These are phyloP conservation scores for Ensete ventricosum DNA, from an alignment of 176 grass and related monocot genomes.

Conservation along the genomic window DNA sequence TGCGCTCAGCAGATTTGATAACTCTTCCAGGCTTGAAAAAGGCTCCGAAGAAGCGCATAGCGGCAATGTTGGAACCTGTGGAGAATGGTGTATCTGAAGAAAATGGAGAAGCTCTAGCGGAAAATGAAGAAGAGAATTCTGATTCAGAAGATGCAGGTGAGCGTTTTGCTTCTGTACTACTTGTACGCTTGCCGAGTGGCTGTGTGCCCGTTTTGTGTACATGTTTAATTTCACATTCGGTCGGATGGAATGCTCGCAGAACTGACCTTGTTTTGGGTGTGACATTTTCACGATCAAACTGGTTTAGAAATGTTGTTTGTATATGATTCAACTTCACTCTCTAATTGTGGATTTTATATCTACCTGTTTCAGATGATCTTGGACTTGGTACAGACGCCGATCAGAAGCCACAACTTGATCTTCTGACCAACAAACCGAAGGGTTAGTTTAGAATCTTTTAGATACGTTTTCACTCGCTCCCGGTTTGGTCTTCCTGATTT, in stretches of 20 bases:
- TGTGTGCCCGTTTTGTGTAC: background rate
- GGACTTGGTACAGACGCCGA: background rate
- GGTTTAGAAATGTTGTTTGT: too few relatives aligned
- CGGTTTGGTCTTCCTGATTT: background rate
- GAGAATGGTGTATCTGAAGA: conserved; percentile 67
- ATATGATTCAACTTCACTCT: background rate
- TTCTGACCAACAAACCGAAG: conserved; percentile 75
- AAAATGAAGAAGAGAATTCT: conserved; percentile 60
- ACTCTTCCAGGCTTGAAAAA: conserved; percentile 78
- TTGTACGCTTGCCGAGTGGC: background rate
- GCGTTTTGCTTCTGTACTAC: conserved; percentile 10
- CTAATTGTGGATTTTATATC: background rate
- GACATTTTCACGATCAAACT: too few relatives aligned
- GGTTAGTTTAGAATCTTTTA: conserved; percentile 31
- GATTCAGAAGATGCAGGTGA: conserved; percentile 73
- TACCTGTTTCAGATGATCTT: conserved; percentile 43
- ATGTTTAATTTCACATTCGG: background rate
- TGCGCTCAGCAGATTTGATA: conserved; percentile 78
- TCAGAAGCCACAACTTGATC: conserved; percentile 54
- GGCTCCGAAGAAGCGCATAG: conserved; percentile 80
- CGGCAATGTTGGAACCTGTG: conserved; percentile 85
- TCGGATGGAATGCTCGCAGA: background rate
- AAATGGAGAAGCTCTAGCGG: conserved; percentile 51
- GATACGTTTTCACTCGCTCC: background rate
- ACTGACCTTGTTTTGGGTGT: too few relatives aligned